Base-by-base conservation (phyloP, 1,284 basidiomycete species). In the Austroboletus novae-zelandiae region DNA sequence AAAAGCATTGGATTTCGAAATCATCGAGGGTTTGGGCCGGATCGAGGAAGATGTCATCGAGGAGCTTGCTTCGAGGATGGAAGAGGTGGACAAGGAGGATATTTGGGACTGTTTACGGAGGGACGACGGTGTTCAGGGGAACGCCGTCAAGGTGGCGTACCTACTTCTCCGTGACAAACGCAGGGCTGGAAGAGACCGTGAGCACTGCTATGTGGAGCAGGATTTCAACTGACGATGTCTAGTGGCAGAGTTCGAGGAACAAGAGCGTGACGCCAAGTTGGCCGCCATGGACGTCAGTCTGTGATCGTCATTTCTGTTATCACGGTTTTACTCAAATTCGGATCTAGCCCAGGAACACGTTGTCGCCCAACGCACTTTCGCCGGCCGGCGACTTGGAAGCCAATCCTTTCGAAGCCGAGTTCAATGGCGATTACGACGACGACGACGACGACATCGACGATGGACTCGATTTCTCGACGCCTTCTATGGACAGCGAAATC, bases 121-220 rank as follows among this genome's bases (percentile, higher is more conserved):
- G 55, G 87, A 94, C 42, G 91, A 94, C 51, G 87, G 88, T 0
- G 76, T 81, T 43, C 83, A 88, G 58, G 94, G 96, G 39, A 97
- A 98, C 65, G 90, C 94, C 52, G 88, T 98, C 66, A 96, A 98
- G 71, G 94, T 99, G 15, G 95, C 96, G 1, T 99, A 98, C 69
- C 86, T 96, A 81, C 77, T 98, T 2, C 77, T 97, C 48, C 77
- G 94, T 47, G 96, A 98, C 66, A 94, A 96, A 72, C 81, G 86
- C 60, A 75, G 94, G 40, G 81, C 91, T 53, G 83, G 94, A n/a
- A 84, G 87, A 66, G 90, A 91, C 69, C 71, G 89, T 87, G 57
- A 72, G 84, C 72, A n/a, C 37, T 6, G 34, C 43, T 25, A 36
- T 52, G 45, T 31, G 43, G 6, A 5, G 4, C 10, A 5, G 34